Base-by-base conservation (phyloP, 169 alveolate genomes). In the Theileria annulata region DNA sequence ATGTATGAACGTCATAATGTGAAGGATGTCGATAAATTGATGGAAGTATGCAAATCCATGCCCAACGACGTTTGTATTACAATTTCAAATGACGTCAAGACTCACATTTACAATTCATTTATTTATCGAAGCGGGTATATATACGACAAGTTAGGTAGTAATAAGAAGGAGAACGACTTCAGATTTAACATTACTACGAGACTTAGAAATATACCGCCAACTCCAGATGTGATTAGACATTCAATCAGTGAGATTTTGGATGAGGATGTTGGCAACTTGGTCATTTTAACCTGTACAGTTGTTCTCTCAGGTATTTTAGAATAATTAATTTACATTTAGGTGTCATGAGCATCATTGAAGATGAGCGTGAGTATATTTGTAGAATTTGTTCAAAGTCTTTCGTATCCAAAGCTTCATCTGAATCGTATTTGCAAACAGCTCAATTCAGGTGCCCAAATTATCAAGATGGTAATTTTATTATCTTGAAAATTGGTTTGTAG, bases 361-460 rank as follows among this genome's bases (percentile, higher is more conserved):
- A 85, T 28, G 87, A 79, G 51, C 70, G 87, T 35, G 90, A 88
- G 84, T 88, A 85, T 66, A 71, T 77, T 2, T 88, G 93, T 79
- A 85, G 33, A 42, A 85, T 28, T n/a, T 88, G 93, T 48, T 79
- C 59, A 35, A 48, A 80, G n/a, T 75, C 82, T 49, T 79, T 88
- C 56, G 67, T 81, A 48, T 83, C 82, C 28, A 85, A 77, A 25
- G 81, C 89, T 9, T 62, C 77, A n/a, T 88, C 92, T 15, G 93
- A 88, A 51, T 70, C 85, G 30, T 78, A 85, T 48, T 75, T 79
- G 28, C 77, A 8, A 51, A 77, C 17, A 56, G 71, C 4, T 66
- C 87, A n/a, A 42, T 84, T n/a, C 37, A 58, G 31, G 80, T 91
- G 56, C 88, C 87, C 21, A 64, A 69, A 28, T 15, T 48, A 6